phyloP scores from a whole-genome alignment of 352 stramenopile species.

The Phytophthora pini region DNA sequence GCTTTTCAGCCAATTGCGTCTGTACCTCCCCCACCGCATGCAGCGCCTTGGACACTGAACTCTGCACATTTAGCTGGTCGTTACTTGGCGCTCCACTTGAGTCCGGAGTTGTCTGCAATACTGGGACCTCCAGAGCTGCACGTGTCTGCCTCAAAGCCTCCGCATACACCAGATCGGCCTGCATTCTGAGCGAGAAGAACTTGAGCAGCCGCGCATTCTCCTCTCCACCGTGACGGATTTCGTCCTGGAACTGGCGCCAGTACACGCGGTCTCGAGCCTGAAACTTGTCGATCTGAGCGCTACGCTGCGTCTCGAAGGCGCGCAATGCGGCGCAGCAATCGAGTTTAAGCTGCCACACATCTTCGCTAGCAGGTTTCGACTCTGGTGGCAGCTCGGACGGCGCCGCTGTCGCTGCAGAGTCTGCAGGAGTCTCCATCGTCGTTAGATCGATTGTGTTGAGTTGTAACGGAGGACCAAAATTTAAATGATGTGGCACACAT shows the following conservation, averaged over 20 bases:
- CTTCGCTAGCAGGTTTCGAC: constrained; percentile 2
- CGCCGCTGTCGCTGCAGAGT: not conserved
- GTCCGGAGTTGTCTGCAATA: constrained; percentile 2
- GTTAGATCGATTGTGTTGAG: constrained; percentile 17
- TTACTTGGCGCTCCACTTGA: constrained; percentile 1
- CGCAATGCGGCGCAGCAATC: constrained; percentile 67
- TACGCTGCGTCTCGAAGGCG: constrained; percentile 69
- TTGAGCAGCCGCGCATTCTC: constrained; percentile 70
- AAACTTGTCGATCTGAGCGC: constrained; percentile 74
- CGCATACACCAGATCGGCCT: constrained; percentile 80
- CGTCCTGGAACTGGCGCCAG: constrained; percentile 82
- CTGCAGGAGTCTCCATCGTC: not conserved
- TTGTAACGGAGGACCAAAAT: no score
- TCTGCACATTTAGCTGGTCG: constrained; percentile 44
- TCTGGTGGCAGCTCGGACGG: not conserved
- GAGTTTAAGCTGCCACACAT: constrained; percentile 66
- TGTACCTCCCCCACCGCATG: constrained; percentile 72
- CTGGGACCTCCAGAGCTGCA: constrained; percentile 52
- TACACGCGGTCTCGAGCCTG: constrained; percentile 73
- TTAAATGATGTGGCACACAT: no score
- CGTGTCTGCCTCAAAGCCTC: constrained; percentile 73
- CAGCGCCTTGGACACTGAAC: constrained; percentile 67
- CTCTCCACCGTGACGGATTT: constrained; percentile 68
- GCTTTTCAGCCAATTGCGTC: constrained; percentile 80
- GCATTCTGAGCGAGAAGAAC: constrained; percentile 72